Evolutionary conservation across 805 yeast species (phyloP).

Genomic region (Sporopachydermia lactativora): DNA sequence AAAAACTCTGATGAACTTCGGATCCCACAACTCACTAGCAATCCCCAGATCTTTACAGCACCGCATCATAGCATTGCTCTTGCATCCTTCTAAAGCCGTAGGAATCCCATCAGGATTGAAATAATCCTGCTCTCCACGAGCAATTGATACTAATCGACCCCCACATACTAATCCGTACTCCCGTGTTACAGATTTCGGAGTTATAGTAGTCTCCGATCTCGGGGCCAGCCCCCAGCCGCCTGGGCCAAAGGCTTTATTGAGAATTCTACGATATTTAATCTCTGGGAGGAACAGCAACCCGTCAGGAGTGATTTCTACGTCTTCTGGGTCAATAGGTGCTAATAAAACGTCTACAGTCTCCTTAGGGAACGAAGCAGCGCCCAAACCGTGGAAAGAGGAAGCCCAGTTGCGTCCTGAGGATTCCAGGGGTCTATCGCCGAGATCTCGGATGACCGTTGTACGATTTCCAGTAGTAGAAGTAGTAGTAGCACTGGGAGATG

Average conservation of each 20-base stretch:
- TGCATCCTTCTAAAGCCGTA: conserved; percentile 95
- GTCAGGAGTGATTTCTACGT: conserved; percentile 91
- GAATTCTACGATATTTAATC: conserved; percentile 81
- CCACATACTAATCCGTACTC: conserved; percentile 82
- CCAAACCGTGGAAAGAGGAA: conserved; percentile 75
- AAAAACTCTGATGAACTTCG: conserved; percentile 63
- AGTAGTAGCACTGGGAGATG: too few species aligned
- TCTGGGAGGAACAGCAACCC: conserved; percentile 88
- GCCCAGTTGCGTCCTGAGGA: conserved; percentile 48
- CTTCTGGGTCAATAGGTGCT: conserved; percentile 48
- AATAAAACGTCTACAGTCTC: conserved; percentile 46
- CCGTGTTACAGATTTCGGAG: conserved; percentile 63
- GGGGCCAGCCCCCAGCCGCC: conserved; percentile 99
- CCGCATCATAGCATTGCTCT: conserved; percentile 92
- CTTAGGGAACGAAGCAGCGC: conserved; percentile 57
- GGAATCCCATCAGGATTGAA: conserved; percentile 78
- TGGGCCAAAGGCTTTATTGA: conserved; percentile 90
- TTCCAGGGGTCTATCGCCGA: conserved; percentile 15
- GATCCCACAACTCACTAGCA: conserved; percentile 97
- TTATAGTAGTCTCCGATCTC: conserved; percentile 68
- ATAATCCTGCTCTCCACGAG: conserved; percentile 92
- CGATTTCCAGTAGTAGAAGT: background rate
- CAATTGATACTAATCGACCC: conserved; percentile 80
- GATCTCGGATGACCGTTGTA: conserved; percentile 2
- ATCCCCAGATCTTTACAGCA: conserved; percentile 96